Base-by-base conservation (phyloP, 176 grass and related monocot species). In the Carex myosuroides region DNA sequence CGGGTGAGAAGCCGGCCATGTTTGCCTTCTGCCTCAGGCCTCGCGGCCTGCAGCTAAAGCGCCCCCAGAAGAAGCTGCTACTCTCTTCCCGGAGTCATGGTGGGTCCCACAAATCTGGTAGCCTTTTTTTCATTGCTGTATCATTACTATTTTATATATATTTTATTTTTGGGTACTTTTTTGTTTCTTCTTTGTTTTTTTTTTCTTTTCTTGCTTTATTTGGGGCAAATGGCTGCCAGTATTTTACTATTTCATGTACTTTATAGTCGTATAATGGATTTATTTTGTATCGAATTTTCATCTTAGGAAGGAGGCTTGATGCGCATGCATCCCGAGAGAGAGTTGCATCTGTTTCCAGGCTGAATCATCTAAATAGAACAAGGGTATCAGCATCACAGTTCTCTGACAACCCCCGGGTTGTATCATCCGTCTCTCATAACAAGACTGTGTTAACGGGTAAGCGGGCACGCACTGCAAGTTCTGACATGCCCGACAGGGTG, bases 1-100 rank as follows among this genome's bases (percentile, higher is more conserved):
- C 79, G 18, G 22, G 81, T 18, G 86, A 87, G 69, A 99, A 95
- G 83, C 97, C 97, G 44, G 52, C 90, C 44, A 81, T 99, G 78
- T 99, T 99, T 63, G 97, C 97, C 22, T 99, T 99, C 87, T 99
- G 97, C 86, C 91, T 99, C 85, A 95, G 54, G 80, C 97, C 97
- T 67, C 97, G 97, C 21, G 97, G 91, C 83, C 87, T 95, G n/a
- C 76, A 95, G 84, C 84, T 88, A 33, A 81, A 93, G 80, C 94
- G 91, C 32, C 93, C 97, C 56, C 90, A 99, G 83, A 99, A 95
- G 85, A 99, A 89, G 60, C 91, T 99, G 59, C 76, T 92, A 83
- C 91, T 85, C 81, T 89, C 89, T 82, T 85, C 86, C 70, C 91
- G 91, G 85, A 91, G 90, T 56, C 86, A 91, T 53, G 91, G 94